These are phyloP conservation scores for Pyrus bretschneideri DNA, from an alignment of 306 rosid species.

Conservation along the genomic window DNA sequence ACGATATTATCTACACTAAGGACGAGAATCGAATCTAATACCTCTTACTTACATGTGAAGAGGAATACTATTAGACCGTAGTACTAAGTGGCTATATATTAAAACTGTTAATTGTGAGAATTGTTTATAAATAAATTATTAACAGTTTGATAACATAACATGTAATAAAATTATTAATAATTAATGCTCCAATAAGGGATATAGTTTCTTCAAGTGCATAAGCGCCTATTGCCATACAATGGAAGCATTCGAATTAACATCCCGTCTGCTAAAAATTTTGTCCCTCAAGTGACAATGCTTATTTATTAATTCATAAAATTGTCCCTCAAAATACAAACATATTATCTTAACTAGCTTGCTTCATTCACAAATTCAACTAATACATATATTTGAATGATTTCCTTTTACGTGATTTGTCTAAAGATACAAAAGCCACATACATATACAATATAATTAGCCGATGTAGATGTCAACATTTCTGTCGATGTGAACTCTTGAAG, in stretches of 20 bases:
- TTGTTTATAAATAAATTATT: background rate
- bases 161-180: background rate
- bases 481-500: too few relatives aligned
- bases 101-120: background rate
- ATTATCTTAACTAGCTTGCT: too few relatives aligned
- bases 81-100: too few relatives aligned
- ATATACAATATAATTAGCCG: too few relatives aligned
- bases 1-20: too few relatives aligned
- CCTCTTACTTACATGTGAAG: too few relatives aligned
- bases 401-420: background rate
- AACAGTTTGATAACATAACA: too few relatives aligned
- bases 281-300: background rate
- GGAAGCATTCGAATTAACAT: too few relatives aligned
- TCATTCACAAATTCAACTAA: background rate
- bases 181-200: background rate
- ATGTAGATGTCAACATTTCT: too few relatives aligned
- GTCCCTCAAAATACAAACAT: background rate
- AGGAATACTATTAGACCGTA: rapidly evolving
- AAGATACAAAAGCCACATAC: background rate
- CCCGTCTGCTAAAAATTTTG: background rate
- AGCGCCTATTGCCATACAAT: background rate
- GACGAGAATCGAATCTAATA: too few relatives aligned
- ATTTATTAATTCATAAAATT: background rate
- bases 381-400: too few relatives aligned
- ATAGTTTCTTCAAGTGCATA: background rate